Conservation (phyloP, 192 early-diverging fungal species). For the Podila horticola region DNA sequence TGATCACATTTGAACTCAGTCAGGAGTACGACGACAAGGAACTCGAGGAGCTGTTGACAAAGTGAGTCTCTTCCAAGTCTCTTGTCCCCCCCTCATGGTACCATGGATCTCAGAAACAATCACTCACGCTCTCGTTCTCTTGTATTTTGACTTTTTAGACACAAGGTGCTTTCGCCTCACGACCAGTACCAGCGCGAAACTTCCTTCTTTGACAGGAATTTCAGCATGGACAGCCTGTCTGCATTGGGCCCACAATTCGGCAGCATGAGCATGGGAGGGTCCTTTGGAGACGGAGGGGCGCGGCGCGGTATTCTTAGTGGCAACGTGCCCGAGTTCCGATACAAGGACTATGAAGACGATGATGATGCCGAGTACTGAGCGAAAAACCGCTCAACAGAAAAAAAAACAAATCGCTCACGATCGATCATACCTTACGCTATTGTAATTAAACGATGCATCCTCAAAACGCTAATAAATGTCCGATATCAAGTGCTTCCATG, state of each 20-base stretch:
- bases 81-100: not conserved
- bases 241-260: conserved; percentile 12
- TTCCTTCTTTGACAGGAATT: conserved; percentile 22
- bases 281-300: not conserved
- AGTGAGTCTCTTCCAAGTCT: conserved; percentile 32
- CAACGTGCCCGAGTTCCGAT: conserved; percentile 39
- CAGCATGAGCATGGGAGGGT: conserved; percentile 11
- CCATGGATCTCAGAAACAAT: too few species aligned
- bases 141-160: conserved; percentile 3
- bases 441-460: too few species aligned
- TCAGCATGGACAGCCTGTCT: not conserved
- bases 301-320: conserved; percentile 43
- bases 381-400: too few species aligned
- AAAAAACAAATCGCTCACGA: too few species aligned
- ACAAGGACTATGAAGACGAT: conserved; percentile 41
- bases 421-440: too few species aligned
- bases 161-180: conserved; percentile 38
- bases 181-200: conserved; percentile 35
- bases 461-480: too few species aligned
- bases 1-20: conserved; percentile 59
- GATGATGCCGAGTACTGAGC: conserved; percentile 15
- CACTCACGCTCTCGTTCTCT: not conserved
- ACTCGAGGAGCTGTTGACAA: conserved; percentile 63
- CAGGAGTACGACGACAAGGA: conserved; percentile 47
- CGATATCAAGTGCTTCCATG: too few species aligned